Percentiles rank a stretch among this genome's conserved stretches.
phyloP scores from a whole-genome alignment of 768 basidiomycete genomes.

The Podaxis mareebaensis region DNA sequence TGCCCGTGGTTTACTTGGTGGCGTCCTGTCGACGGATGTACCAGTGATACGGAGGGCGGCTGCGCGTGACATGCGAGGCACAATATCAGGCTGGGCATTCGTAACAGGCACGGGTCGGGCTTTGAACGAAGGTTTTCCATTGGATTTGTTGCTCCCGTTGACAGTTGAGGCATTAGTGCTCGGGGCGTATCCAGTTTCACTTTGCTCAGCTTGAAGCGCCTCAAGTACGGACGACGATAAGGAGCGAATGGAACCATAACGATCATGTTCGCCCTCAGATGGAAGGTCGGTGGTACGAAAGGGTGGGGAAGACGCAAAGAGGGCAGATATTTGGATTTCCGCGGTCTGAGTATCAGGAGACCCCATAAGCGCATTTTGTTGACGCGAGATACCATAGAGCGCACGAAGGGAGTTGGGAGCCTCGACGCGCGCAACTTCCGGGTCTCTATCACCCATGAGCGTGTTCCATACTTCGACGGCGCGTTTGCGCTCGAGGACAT shows the following conservation, averaged over 20 bases:
- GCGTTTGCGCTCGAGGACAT: slow-evolving; percentile 80
- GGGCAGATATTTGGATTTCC: slow-evolving; percentile 73
- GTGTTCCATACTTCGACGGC: slow-evolving; percentile 80
- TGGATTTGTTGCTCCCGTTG: slow-evolving; percentile 40
- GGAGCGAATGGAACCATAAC: slow-evolving; percentile 41
- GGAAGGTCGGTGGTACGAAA: slow-evolving; percentile 72
- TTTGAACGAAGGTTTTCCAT: slow-evolving; percentile 56
- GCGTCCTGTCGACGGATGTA: slow-evolving; percentile 40
- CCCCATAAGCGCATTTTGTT: slow-evolving; percentile 73
- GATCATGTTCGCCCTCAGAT: slow-evolving; percentile 28
- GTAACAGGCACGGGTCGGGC: slow-evolving; percentile 71
- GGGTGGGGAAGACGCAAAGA: slow-evolving; percentile 83
- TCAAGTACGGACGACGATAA: slow-evolving; percentile 47
- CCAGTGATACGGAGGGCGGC: slow-evolving; percentile 70
- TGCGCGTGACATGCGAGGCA: slow-evolving; percentile 75
- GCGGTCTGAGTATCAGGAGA: slow-evolving; percentile 67
- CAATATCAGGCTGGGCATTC: slow-evolving; percentile 62
- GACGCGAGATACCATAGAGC: slow-evolving; percentile 54
- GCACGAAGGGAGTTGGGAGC: slow-evolving; percentile 72
- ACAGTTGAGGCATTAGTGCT: slow-evolving; percentile 48
- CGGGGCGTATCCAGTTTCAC: slow-evolving; percentile 40
- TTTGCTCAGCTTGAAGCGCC: slow-evolving; percentile 37
- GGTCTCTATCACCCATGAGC: slow-evolving; percentile 71
- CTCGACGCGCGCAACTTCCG: slow-evolving; percentile 51
- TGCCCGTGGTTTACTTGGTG: slow-evolving; percentile 43